Evolutionary conservation across 2,329 filamentous ascomycete species (phyloP).

Genomic region (Neopestalotiopsis sp.): DNA sequence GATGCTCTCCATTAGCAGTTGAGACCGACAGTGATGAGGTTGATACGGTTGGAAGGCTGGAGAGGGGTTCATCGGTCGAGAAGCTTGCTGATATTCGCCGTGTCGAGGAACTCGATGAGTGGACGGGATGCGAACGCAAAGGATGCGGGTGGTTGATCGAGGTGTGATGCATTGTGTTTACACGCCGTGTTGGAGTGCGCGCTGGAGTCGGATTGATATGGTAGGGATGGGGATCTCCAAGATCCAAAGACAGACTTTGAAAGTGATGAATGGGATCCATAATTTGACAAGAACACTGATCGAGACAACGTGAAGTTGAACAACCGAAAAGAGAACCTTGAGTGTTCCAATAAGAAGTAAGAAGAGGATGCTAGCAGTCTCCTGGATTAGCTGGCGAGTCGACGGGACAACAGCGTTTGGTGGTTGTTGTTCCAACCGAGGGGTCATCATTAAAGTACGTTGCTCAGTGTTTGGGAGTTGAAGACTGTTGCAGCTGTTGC

Average conservation of each 20-base stretch:
- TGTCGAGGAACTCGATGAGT: constrained; percentile 22
- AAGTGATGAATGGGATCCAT: constrained; percentile 14
- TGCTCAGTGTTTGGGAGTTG: background rate
- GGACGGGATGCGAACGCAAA: constrained; percentile 14
- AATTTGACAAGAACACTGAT: background rate
- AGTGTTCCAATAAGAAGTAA: constrained; percentile 9
- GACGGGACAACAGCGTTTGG: background rate
- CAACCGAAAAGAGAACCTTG: background rate
- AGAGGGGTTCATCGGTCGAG: constrained; percentile 23
- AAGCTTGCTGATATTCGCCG: constrained; percentile 31
- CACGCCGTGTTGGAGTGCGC: background rate
- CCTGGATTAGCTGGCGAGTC: background rate
- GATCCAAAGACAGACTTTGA: constrained; percentile 6
- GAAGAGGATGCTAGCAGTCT: background rate
- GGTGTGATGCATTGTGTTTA: background rate
- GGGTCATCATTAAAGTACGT: background rate
- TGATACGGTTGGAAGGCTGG: constrained; percentile 28
- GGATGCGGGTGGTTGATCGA: constrained; percentile 15
- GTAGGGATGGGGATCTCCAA: background rate
- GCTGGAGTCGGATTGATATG: background rate
- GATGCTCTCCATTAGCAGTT: constrained; percentile 24
- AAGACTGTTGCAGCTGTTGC: too few relatives aligned
- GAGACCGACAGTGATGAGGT: constrained; percentile 28
- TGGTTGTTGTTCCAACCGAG: background rate
- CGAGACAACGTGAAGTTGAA: background rate